A percentile compares a stretch with the other conserved stretches of the same genome.
These are phyloP conservation scores for Tulasnella sp. DNA, from an alignment of 768 basidiomycete species.

Conservation along the genomic window DNA sequence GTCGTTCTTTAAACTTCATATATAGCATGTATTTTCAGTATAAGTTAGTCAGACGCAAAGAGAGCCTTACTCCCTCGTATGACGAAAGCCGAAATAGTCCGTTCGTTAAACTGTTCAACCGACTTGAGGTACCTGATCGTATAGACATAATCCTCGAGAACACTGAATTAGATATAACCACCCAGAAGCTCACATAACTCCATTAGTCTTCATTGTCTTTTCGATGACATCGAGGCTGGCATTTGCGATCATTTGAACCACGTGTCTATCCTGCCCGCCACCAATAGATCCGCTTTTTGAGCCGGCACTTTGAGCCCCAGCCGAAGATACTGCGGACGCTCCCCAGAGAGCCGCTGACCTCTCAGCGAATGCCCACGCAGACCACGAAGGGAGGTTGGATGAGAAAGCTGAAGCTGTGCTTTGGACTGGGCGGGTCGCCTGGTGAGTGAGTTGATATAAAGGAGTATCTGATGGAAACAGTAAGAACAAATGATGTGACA, in stretches of 20 bases:
- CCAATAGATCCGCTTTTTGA: conserved; percentile 63
- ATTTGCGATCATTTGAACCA: conserved; percentile 99
- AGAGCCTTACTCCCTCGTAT: conserved; percentile 86
- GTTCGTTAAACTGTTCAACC: conserved; percentile 98
- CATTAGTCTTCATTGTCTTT: conserved; percentile 84
- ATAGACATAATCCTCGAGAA: not conserved
- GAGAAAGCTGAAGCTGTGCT: conserved; percentile 68
- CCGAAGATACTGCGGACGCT: conserved; percentile 62
- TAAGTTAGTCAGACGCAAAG: not conserved
- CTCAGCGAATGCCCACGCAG: conserved; percentile 87
- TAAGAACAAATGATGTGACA: conserved; percentile 88
- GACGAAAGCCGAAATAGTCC: conserved; percentile 97
- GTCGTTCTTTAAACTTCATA: conserved; percentile 97
- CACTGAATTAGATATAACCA: too few relatives aligned
- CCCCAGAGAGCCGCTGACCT: conserved; percentile 86
- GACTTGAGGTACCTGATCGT: conserved; percentile 84
- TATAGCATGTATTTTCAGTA: conserved; percentile 53
- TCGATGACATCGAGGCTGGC: conserved; percentile 94
- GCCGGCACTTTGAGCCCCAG: conserved; percentile 39
- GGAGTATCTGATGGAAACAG: conserved; percentile 87
- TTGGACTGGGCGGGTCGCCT: conserved; percentile 71
- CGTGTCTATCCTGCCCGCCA: conserved; percentile 85
- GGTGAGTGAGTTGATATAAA: conserved; percentile 79
- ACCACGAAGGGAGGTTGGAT: conserved; percentile 86
- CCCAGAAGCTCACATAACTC: conserved; percentile 62